phyloP scores from a whole-genome alignment of 2,329 filamentous ascomycete species.

The Neofusicoccum kwambonambiense region DNA sequence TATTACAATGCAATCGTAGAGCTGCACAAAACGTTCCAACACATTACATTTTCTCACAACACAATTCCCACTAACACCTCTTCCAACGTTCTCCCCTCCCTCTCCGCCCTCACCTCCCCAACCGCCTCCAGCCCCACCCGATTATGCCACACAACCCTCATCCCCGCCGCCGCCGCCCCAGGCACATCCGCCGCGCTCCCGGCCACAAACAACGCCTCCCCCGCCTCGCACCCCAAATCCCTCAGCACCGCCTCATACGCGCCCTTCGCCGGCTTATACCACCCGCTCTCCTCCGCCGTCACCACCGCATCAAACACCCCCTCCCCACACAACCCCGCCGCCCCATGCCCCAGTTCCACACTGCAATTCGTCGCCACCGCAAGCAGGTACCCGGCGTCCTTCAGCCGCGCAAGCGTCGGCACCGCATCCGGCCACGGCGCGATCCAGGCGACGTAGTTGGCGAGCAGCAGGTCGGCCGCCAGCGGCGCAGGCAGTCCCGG shows the following conservation, averaged over 20 bases:
- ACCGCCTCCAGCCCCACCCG: not conserved
- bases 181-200: slow-evolving; percentile 44
- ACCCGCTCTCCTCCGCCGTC: slow-evolving; percentile 43
- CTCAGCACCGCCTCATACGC: slow-evolving; percentile 36
- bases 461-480: not conserved
- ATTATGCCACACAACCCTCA: slow-evolving; percentile 30
- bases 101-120: slow-evolving; percentile 18
- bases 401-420: slow-evolving; percentile 24
- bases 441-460: slow-evolving; percentile 19
- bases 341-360: slow-evolving; percentile 27
- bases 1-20: not conserved
- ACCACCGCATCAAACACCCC: slow-evolving; percentile 34
- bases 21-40: not conserved
- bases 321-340: slow-evolving; percentile 17
- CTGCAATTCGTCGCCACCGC: slow-evolving; percentile 44
- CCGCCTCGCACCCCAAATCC: slow-evolving; percentile 20
- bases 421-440: not conserved
- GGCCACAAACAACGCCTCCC: slow-evolving; percentile 11
- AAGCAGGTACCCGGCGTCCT: slow-evolving; percentile 30
- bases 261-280: slow-evolving; percentile 38
- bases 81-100: slow-evolving; percentile 12
- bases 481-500: slow-evolving; percentile 14
- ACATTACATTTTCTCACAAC: not conserved
- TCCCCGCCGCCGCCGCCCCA: slow-evolving; percentile 39
- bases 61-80: slow-evolving; percentile 5